These are phyloP conservation scores for Physcomitrium patens DNA, from an alignment of 225 moss, liverwort and hornwort genomes.

Conservation along the genomic window DNA sequence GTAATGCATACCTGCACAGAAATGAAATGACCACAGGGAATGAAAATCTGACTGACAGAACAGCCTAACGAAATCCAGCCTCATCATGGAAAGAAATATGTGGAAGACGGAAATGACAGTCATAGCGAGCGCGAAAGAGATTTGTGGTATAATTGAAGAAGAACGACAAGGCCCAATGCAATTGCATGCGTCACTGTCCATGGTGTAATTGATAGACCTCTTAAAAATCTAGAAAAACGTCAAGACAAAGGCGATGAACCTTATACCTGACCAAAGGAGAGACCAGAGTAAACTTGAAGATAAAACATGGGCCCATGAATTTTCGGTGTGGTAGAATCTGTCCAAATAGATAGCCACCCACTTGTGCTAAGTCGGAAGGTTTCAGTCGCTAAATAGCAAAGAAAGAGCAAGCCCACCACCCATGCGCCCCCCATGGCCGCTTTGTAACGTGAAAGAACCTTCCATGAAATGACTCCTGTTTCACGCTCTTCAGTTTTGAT, in stretches of 20 bases:
- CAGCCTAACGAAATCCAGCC: background rate
- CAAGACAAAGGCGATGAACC: constrained; percentile 16
- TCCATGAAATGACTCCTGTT: constrained; percentile 79
- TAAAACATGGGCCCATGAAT: constrained; percentile 63
- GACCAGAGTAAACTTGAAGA: constrained; percentile 75
- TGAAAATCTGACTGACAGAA: constrained; percentile 5
- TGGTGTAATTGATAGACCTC: background rate
- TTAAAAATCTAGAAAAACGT: constrained; percentile 9
- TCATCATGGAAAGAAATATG: background rate
- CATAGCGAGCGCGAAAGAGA: background rate
- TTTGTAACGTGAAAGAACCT: constrained; percentile 77
- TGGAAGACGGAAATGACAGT: background rate
- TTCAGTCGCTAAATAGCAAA: constrained; percentile 76
- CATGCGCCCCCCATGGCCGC: constrained; percentile 74
- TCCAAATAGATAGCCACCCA: constrained; percentile 89
- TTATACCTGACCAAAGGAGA: constrained; percentile 76
- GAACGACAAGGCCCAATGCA: background rate
- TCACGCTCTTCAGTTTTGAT: constrained; percentile 90
- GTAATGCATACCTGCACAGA: constrained; percentile 64
- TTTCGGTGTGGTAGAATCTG: constrained; percentile 67
- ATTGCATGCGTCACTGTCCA: constrained; percentile 14
- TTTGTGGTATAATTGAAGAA: background rate
- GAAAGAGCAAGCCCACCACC: constrained; percentile 75
- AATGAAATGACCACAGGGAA: background rate
- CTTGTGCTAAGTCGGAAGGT: constrained; percentile 71